Conservation (phyloP, 2,329 filamentous ascomycete species). For the Myrmaecium sp. region DNA sequence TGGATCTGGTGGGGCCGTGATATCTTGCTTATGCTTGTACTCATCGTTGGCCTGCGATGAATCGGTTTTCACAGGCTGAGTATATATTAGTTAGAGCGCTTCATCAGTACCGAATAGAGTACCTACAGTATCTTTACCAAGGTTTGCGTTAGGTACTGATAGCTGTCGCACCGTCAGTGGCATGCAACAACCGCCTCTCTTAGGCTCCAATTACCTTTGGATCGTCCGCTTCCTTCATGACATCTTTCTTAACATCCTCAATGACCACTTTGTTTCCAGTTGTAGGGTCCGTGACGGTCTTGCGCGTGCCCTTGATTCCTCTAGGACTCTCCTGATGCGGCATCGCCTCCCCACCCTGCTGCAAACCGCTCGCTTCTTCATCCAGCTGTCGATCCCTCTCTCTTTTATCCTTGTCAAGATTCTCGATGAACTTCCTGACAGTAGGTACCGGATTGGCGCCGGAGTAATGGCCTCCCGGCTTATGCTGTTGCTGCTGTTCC, state of each 20-base stretch:
- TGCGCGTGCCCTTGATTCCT: slow-evolving; percentile 30
- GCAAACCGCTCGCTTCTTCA: slow-evolving; percentile 27
- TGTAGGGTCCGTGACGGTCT: slow-evolving; percentile 67
- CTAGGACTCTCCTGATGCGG: slow-evolving; percentile 31
- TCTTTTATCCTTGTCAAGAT: slow-evolving; percentile 63
- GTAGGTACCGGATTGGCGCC: slow-evolving; percentile 73
- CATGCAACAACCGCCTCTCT: not conserved
- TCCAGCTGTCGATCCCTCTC: slow-evolving; percentile 58
- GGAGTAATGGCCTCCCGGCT: slow-evolving; percentile 57
- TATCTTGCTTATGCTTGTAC: slow-evolving; percentile 72
- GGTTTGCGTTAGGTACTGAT: slow-evolving; percentile 77
- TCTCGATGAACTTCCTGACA: slow-evolving; percentile 66
- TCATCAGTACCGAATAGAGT: not conserved
- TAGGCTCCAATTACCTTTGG: slow-evolving; percentile 39
- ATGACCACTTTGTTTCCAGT: slow-evolving; percentile 78
- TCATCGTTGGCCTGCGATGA: slow-evolving; percentile 56
- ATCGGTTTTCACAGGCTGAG: slow-evolving; percentile 49
- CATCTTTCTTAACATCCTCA: slow-evolving; percentile 57
- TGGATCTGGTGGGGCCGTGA: slow-evolving; percentile 81
- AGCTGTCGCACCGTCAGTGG: slow-evolving; percentile 32
- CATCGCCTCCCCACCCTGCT: slow-evolving; percentile 26
- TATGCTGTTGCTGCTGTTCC: slow-evolving; percentile 28
- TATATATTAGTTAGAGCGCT: slow-evolving; percentile 2
- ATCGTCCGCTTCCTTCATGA: slow-evolving; percentile 53
- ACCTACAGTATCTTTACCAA: slow-evolving; percentile 51